Base-by-base conservation (phyloP, 139 green algal genomes). In the Closterium sp. region DNA sequence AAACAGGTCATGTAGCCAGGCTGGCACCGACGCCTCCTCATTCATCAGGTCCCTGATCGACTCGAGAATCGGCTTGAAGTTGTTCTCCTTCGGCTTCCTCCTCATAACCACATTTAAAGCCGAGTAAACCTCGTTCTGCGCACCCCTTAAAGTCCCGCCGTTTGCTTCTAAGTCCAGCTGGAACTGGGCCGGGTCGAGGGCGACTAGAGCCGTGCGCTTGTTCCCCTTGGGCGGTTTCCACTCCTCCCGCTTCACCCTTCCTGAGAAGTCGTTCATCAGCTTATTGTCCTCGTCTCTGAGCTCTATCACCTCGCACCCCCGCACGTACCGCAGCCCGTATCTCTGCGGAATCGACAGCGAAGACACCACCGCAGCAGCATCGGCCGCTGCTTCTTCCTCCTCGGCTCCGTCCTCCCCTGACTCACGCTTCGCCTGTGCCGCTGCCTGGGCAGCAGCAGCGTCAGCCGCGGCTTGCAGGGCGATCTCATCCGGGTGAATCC, bases 1-100 rank as follows among this genome's bases (percentile, higher is more conserved):
- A 94, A 99, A 98, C 69, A 99, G 96, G 93, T 99, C 97, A 89
- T 97, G 95, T 90, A 99, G 96, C 98, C 98, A 99, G 69, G 94
- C 87, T 0, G 97, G 98, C 88, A 99, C 94, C 84, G 95, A 92
- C 12, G 93, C 94, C 83, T 95, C 93, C 93, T 98, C 96, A 90
- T 97, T 98, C 96, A 99, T 97, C 33, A 98, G 94, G 95, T 99
- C 98, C 32, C 97, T 96, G 85, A 99, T 98, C 91, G 94, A 97
- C 94, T 98, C 97, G 38, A 99, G 96, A 91, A 99, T 92, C 23
- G 92, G 88, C 95, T 99, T 98, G 96, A 99, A 99, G 96, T 99
- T 99, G 96, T 99, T 99, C 94, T 99, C 98, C 95, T 98, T 98
- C 35, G 97, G 91, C 91, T 98, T 97, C 31, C 97, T 89, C 43